Evolutionary conservation across 2,329 filamentous ascomycete species (phyloP).

Genomic region (Blumeria graminis): DNA sequence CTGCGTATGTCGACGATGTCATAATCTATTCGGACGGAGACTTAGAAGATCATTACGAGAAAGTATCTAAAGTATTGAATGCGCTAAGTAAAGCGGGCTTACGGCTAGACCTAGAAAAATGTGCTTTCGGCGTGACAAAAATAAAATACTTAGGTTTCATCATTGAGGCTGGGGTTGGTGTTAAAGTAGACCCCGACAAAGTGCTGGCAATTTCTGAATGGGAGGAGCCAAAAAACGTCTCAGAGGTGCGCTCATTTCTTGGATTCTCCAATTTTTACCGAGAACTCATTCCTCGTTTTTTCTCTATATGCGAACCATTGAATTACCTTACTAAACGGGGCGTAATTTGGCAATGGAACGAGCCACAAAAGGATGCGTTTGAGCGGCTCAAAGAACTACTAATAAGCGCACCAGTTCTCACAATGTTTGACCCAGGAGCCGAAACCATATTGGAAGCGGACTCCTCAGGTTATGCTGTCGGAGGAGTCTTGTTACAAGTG

Average conservation of each 20-base stretch:
- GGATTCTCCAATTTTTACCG: not conserved
- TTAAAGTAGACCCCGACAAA: not conserved
- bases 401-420: too few species aligned
- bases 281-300: not conserved
- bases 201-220: not conserved
- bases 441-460: not conserved
- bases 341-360: too few species aligned
- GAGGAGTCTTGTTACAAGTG: not conserved
- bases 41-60: not conserved
- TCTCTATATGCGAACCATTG: too few species aligned
- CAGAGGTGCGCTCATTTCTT: not conserved
- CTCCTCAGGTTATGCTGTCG: not conserved
- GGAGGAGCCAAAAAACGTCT: conserved; percentile 7
- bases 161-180: not conserved
- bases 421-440: too few species aligned
- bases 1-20: not conserved
- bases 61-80: not conserved
- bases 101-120: too few species aligned
- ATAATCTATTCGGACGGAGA: not conserved
- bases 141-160: not conserved
- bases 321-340: too few species aligned
- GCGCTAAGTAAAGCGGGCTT: too few species aligned
- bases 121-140: not conserved
- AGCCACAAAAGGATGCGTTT: too few species aligned
- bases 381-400: too few species aligned